Evolutionary conservation across 1,139 yeast species (phyloP).

Genomic region (Blastobotrys malaysiensis): DNA sequence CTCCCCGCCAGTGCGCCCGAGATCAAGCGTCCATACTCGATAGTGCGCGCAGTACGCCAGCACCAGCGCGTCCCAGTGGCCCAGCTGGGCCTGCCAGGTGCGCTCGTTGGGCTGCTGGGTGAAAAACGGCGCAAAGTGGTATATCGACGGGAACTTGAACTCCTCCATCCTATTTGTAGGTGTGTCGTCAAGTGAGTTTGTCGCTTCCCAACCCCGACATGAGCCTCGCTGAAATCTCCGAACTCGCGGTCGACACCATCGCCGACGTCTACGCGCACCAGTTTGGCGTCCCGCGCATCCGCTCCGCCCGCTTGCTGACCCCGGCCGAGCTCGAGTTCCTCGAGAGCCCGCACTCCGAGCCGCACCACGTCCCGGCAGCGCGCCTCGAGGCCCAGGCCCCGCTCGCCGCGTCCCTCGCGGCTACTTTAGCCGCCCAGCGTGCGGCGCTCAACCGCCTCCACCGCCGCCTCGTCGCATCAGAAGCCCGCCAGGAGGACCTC

Average conservation of each 20-base stretch:
- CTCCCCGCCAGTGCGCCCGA: constrained; percentile 20
- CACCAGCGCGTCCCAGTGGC: constrained; percentile 52
- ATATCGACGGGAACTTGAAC: constrained; percentile 59
- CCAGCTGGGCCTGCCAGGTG: constrained; percentile 65
- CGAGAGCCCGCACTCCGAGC: too few relatives aligned
- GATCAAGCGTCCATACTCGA: constrained; percentile 46
- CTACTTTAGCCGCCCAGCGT: background rate
- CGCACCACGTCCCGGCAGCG: background rate
- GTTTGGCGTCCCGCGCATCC: constrained; percentile 19
- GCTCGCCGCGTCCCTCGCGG: background rate
- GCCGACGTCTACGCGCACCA: constrained; percentile 11
- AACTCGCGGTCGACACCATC: constrained; percentile 5
- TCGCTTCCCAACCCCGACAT: too few relatives aligned
- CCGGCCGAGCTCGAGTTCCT: constrained; percentile 17
- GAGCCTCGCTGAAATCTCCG: constrained; percentile 10
- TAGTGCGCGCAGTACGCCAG: constrained; percentile 56
- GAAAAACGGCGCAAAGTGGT: constrained; percentile 86
- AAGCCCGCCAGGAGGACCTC: constrained; percentile 8
- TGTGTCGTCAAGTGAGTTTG: too few relatives aligned
- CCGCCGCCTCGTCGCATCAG: background rate
- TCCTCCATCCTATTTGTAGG: constrained; percentile 1
- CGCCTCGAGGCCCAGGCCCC: background rate
- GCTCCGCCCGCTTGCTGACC: constrained; percentile 7
- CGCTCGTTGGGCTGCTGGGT: constrained; percentile 84
- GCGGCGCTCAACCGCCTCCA: background rate